Percentiles rank a stretch among this genome's conserved stretches.
phyloP scores from a whole-genome alignment of 805 yeast genomes.

The Metschnikowia shivogae region DNA sequence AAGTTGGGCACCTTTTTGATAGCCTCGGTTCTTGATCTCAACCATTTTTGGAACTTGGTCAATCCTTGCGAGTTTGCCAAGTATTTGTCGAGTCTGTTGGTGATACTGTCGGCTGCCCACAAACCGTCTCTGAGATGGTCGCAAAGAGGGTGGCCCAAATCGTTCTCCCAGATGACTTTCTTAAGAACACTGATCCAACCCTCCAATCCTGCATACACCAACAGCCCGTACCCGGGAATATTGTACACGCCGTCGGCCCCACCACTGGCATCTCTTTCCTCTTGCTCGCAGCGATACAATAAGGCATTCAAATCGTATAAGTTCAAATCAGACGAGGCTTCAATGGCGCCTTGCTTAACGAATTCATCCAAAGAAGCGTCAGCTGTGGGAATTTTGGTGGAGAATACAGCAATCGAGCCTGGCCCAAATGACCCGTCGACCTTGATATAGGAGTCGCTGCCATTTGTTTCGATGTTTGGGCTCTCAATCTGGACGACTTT shows the following conservation, averaged over 20 bases:
- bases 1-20: constrained; percentile 70
- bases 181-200: constrained; percentile 81
- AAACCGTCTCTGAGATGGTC: constrained; percentile 74
- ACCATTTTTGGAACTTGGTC: constrained; percentile 62
- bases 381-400: constrained; percentile 65
- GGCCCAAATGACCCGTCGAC: constrained; percentile 69
- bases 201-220: constrained; percentile 86
- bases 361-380: constrained; percentile 60
- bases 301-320: constrained; percentile 71
- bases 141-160: constrained; percentile 80
- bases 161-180: constrained; percentile 59
- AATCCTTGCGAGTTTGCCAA: constrained; percentile 44
- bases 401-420: constrained; percentile 84
- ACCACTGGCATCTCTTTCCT: constrained; percentile 75
- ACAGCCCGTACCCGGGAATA: constrained; percentile 68
- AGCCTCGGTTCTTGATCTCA: constrained; percentile 57
- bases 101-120: constrained; percentile 85
- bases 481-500: constrained; percentile 49
- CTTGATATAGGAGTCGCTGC: constrained; percentile 48
- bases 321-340: constrained; percentile 58
- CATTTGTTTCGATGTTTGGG: constrained; percentile 46
- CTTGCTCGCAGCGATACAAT: constrained; percentile 76
- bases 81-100: constrained; percentile 58
- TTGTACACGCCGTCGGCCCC: constrained; percentile 71
- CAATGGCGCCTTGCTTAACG: constrained; percentile 71